Evolutionary conservation across 305 asterid genomes (phyloP), one percentile per base, ranked within the genome.

Genomic region (Rubia tinctorum): DNA sequence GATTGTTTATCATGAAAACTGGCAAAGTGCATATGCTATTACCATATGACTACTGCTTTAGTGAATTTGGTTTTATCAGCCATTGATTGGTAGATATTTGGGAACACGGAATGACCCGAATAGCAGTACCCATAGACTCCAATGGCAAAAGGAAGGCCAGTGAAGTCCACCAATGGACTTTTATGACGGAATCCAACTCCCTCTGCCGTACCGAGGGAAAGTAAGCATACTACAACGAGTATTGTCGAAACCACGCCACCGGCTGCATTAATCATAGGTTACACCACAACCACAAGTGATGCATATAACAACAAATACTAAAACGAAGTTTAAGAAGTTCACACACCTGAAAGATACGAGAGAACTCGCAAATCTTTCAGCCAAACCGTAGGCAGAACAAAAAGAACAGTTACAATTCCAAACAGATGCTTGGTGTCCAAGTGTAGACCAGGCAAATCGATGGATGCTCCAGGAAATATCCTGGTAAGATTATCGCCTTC

Each of bases 31-130:
- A 6, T 10, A 20, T 13, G 42, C 34, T 18, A 30, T 67, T 80
- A 89, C 96, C 98, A 83, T 77, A 87, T 76, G 40, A 85, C 30
- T 13, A 94, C 70, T 53, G 98, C 98, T 77, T 60, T 86, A 12
- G 84, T 84, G 81, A 94, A 94, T 70, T 91, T 85, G 74, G 84
- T 86, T 80, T 89, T 94, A 77, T 94, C 97, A 60, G 95, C 96
- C 99, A 94, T 94, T 65, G 99, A 91, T 76, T 89, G 97, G 84
- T 94, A 94, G 70, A 94, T 90, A 78, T 94, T 94, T 27, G 99
- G 97, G 78, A 94, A 94, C 44, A 94, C 99, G 0, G 97, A 88
- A 77, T 94, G 99, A n/a, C 99, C 99, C 15, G 97, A 89, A 78
- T 85, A 94, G 86, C 99, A 94, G 80, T 78, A 94, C 0, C 97